A percentile compares a stretch with the other conserved stretches of the same genome.
These are phyloP conservation scores for Suillus paluster DNA, from an alignment of 768 basidiomycete genomes.

Conservation along the genomic window DNA sequence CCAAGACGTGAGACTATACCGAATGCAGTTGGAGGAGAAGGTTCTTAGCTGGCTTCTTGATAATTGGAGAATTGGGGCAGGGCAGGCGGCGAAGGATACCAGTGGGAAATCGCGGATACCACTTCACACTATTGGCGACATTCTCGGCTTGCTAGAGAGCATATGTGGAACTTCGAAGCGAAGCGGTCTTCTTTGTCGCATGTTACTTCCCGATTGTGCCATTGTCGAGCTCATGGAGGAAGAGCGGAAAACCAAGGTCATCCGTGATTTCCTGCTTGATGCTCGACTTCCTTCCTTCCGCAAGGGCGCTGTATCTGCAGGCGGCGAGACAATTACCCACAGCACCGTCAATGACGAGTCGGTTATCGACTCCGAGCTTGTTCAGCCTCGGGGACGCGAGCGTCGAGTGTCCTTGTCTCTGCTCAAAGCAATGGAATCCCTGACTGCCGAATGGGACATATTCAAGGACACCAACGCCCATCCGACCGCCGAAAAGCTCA, in stretches of 20 bases:
- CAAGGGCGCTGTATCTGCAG: slow-evolving; percentile 10
- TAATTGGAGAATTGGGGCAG: slow-evolving; percentile 58
- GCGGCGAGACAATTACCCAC: not conserved
- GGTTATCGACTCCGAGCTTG: slow-evolving; percentile 34
- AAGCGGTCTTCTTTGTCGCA: slow-evolving; percentile 48
- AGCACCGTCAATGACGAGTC: not conserved
- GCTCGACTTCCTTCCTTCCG: slow-evolving; percentile 59
- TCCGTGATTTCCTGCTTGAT: slow-evolving; percentile 72
- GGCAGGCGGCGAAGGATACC: slow-evolving; percentile 41
- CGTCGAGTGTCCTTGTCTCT: slow-evolving; percentile 66
- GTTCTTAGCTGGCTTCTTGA: slow-evolving; percentile 81
- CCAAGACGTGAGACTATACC: slow-evolving; percentile 82
- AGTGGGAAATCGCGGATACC: slow-evolving; percentile 49
- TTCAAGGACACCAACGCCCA: slow-evolving; percentile 36
- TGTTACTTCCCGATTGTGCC: slow-evolving; percentile 70
- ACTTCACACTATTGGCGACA: slow-evolving; percentile 59
- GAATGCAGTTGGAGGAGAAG: slow-evolving; percentile 87
- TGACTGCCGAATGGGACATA: slow-evolving; percentile 53
- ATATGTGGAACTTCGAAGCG: slow-evolving; percentile 60
- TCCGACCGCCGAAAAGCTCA: slow-evolving; percentile 64
- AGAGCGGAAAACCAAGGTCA: slow-evolving; percentile 56
- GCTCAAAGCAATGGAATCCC: slow-evolving; percentile 59
- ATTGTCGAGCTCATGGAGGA: slow-evolving; percentile 66
- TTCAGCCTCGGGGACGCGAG: slow-evolving; percentile 60
- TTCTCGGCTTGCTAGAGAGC: slow-evolving; percentile 64